A percentile compares a stretch with the other conserved stretches of the same genome.
phyloP scores from a whole-genome alignment of 176 grass and related monocot species.

The Musa schizocarpa region DNA sequence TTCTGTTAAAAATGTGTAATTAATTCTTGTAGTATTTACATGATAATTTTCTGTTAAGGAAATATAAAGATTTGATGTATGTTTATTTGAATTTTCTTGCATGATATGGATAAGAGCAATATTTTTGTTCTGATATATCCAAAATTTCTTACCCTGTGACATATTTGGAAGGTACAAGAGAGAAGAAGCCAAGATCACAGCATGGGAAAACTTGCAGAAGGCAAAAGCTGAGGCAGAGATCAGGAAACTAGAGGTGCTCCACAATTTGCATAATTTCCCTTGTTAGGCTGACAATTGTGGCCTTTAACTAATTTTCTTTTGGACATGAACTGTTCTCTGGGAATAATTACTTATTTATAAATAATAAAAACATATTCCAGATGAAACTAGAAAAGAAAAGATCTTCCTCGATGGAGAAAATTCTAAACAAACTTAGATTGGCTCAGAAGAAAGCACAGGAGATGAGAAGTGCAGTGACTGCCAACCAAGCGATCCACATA shows the following conservation, averaged over 20 bases:
- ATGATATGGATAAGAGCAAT: not conserved
- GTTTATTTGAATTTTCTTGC: too few species aligned
- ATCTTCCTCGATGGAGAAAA: slow-evolving; percentile 77
- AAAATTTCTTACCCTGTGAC: slow-evolving; percentile 16
- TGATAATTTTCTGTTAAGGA: too few species aligned
- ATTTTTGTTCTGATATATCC: slow-evolving; percentile 6
- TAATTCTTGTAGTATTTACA: too few species aligned
- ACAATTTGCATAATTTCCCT: not conserved
- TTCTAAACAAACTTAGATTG: slow-evolving; percentile 63
- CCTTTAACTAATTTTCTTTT: not conserved
- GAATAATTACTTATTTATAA: slow-evolving; percentile 1
- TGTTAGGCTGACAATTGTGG: not conserved
- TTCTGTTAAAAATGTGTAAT: not conserved
- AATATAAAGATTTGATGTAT: too few species aligned
- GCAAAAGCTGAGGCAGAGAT: slow-evolving; percentile 80
- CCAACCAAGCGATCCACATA: slow-evolving; percentile 35
- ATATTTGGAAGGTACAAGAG: slow-evolving; percentile 53
- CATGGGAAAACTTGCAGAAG: slow-evolving; percentile 93
- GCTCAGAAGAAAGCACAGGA: slow-evolving; percentile 76
- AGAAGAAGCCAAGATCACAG: slow-evolving; percentile 74
- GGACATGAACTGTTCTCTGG: not conserved
- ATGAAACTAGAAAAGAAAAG: slow-evolving; percentile 86
- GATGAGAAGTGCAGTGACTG: slow-evolving; percentile 39
- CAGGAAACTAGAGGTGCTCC: slow-evolving; percentile 63
- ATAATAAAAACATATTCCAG: slow-evolving; percentile 21